These are phyloP conservation scores for Podaxis carcinomalis DNA, from an alignment of 768 basidiomycete genomes.

Conservation along the genomic window DNA sequence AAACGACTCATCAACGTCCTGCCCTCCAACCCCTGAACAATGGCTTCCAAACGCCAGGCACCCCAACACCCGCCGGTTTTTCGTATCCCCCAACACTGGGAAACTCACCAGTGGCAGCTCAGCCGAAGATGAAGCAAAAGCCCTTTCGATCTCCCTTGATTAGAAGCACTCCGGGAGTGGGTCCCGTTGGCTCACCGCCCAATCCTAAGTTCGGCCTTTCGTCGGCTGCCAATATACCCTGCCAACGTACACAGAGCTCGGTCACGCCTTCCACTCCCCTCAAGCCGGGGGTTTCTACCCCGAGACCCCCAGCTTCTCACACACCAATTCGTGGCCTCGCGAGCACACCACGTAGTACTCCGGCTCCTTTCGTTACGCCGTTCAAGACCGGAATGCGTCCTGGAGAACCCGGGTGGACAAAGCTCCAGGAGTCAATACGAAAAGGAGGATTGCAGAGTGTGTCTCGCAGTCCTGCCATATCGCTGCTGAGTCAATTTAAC, in stretches of 20 bases:
- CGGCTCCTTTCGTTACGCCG: conserved; percentile 53
- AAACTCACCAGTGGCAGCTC: conserved; percentile 13
- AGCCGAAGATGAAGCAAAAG: conserved; percentile 19
- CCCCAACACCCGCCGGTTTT: conserved; percentile 34
- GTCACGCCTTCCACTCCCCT: conserved; percentile 13
- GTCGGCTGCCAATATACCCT: conserved; percentile 24
- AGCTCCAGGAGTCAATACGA: conserved; percentile 19
- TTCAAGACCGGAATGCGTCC: conserved; percentile 55
- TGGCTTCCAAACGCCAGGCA: conserved; percentile 30
- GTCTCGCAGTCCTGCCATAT: not conserved
- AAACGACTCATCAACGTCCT: conserved; percentile 24
- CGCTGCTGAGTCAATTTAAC: not conserved
- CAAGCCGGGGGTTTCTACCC: conserved; percentile 9
- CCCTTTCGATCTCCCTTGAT: conserved; percentile 46
- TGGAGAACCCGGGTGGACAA: conserved; percentile 32
- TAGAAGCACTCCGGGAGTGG: conserved; percentile 16
- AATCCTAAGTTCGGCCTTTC: conserved; percentile 22
- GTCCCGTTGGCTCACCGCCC: conserved; percentile 22
- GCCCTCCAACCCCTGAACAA: conserved; percentile 36
- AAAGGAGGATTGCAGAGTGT: conserved; percentile 9
- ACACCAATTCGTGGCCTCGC: not conserved
- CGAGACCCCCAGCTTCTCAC: not conserved
- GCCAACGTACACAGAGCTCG: conserved; percentile 31
- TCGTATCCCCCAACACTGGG: conserved; percentile 16
- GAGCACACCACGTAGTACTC: conserved; percentile 13